These are phyloP conservation scores for Cladosporium sp. DNA, from an alignment of 2,329 filamentous ascomycete species.

Conservation along the genomic window DNA sequence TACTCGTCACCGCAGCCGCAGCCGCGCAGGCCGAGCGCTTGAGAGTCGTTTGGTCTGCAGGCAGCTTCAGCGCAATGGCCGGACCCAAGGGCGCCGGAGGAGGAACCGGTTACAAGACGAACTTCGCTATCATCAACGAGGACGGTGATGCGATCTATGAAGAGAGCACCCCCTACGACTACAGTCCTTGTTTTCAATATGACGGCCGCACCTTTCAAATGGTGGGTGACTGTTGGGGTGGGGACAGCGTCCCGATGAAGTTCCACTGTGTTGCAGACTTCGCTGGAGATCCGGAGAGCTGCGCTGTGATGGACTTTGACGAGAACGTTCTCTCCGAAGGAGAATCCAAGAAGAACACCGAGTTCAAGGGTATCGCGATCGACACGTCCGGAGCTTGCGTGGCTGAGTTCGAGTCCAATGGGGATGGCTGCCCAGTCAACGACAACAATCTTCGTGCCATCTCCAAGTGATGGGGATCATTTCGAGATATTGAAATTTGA, in stretches of 20 bases:
- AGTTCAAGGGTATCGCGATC: not conserved
- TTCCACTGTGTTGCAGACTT: not conserved
- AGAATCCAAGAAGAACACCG: not conserved
- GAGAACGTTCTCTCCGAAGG: not conserved
- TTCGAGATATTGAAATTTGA: no score
- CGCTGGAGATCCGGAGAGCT: not conserved
- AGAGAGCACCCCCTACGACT: not conserved
- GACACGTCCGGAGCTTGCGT: not conserved
- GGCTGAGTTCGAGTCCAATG: not conserved
- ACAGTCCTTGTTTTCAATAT: not conserved
- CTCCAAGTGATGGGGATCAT: no score
- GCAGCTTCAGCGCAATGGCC: not conserved
- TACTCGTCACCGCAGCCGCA: not conserved
- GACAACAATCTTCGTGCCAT: not conserved
- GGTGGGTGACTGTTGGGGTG: not conserved
- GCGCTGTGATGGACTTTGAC: not conserved
- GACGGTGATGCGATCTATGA: not conserved
- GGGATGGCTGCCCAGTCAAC: not conserved
- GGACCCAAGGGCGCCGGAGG: not conserved
- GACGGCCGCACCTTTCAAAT: not conserved
- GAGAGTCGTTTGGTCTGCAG: not conserved
- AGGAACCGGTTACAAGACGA: not conserved
- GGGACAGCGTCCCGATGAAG: not conserved
- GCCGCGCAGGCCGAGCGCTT: not conserved
- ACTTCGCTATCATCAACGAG: not conserved